Conservation (phyloP, 2,329 filamentous ascomycete genomes). For the Phymatotrichopsis omnivora region DNA sequence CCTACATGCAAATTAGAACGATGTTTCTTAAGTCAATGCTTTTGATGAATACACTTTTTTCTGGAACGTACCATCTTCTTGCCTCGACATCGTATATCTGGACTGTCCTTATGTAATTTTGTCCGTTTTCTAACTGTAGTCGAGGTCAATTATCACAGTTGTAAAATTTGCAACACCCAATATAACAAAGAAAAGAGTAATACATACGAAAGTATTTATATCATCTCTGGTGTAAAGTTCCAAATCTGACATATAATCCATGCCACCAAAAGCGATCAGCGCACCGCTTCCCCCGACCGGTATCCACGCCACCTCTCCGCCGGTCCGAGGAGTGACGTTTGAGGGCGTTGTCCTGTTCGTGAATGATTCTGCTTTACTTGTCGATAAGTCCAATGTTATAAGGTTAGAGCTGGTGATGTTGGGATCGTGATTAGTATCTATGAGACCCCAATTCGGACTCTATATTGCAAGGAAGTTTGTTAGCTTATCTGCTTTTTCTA, state of each 20-base stretch:
- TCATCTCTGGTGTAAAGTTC: background rate
- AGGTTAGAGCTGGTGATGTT: conserved; percentile 11
- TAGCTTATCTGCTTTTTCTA: background rate
- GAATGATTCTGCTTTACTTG: conserved; percentile 20
- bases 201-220: background rate
- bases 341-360: conserved; percentile 18
- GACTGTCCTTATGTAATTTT: conserved; percentile 26
- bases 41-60: background rate
- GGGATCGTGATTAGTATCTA: background rate
- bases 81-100: conserved; percentile 29
- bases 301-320: conserved; percentile 39
- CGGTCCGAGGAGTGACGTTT: conserved; percentile 14
- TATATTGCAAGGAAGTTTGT: conserved; percentile 4
- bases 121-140: conserved; percentile 13
- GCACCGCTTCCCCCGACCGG: conserved; percentile 28
- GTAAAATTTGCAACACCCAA: background rate
- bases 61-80: conserved; percentile 24
- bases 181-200: background rate
- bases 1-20: conserved; percentile 8
- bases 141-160: background rate
- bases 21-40: no score
- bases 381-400: conserved; percentile 21
- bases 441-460: conserved; percentile 11
- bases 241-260: conserved; percentile 15
- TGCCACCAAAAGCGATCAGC: conserved; percentile 30